Percentiles rank a stretch among this genome's conserved stretches.
Evolutionary conservation across 202 grass and related monocot genomes (phyloP).

Genomic region (Zizania palustris): DNA sequence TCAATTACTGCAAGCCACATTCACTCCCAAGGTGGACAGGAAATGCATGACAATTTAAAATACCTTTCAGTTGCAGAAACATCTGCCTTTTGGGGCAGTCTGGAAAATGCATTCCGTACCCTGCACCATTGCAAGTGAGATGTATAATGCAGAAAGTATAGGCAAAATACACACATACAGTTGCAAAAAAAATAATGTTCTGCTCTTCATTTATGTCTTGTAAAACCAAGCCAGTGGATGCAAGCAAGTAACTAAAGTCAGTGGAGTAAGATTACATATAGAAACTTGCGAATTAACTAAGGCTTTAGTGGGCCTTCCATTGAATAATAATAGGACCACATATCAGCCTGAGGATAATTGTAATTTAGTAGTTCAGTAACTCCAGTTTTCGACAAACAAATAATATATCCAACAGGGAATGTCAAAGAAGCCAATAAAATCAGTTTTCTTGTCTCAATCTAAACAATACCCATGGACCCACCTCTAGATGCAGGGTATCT

Average conservation of each 20-base stretch:
- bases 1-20: neutral
- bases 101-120: slow-evolving; percentile 51
- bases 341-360: neutral
- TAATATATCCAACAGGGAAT: neutral
- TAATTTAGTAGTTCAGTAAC: slow-evolving; percentile 15
- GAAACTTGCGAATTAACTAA: neutral
- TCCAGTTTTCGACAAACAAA: neutral
- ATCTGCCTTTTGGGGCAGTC: slow-evolving; percentile 39
- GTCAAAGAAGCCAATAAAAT: slow-evolving; percentile 4
- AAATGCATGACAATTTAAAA: neutral
- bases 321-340: neutral
- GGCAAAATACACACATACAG: neutral
- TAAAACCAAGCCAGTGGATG: neutral
- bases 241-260: slow-evolving; percentile 10
- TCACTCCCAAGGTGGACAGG: slow-evolving; percentile 12
- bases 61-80: slow-evolving; percentile 59
- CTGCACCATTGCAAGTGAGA: slow-evolving; percentile 40
- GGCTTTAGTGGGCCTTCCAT: neutral
- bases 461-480: neutral
- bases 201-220: neutral
- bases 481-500: slow-evolving; percentile 15
- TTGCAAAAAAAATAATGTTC: slow-evolving; percentile 7
- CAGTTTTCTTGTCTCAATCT: neutral
- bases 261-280: slow-evolving; percentile 10
- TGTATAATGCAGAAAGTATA: slow-evolving; percentile 23